Evolutionary conservation across 306 rosid species (phyloP).

Genomic region (Castanopsis chinensis): DNA sequence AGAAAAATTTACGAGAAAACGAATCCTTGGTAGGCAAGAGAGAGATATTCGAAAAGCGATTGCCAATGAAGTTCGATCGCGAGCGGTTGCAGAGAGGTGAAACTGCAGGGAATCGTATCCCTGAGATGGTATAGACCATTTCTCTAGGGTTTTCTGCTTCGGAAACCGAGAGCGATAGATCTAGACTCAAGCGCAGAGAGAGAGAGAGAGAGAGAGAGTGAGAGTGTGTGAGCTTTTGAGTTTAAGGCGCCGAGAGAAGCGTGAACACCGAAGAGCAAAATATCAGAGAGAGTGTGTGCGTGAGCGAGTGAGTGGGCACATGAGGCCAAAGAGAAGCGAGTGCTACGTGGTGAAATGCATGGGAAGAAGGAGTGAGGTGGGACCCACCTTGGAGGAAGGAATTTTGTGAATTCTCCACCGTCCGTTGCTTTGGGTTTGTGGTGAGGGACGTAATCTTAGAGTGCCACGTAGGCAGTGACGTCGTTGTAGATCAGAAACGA

Average conservation of each 20-base stretch:
- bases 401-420: neutral
- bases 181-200: neutral
- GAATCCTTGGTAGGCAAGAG: conserved; percentile 35
- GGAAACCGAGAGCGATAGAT: neutral
- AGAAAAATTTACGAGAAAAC: conserved; percentile 40
- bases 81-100: conserved; percentile 43
- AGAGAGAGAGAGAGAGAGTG: neutral
- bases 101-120: conserved; percentile 60
- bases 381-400: neutral
- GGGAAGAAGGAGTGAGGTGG: conserved; percentile 1
- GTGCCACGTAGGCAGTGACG: neutral
- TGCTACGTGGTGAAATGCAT: conserved; percentile 34
- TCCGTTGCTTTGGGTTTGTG: neutral
- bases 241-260: conserved; percentile 40
- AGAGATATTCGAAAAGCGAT: conserved; percentile 37
- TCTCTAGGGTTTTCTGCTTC: conserved; percentile 4
- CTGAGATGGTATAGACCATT: conserved; percentile 79
- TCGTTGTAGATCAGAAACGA: conserved; percentile 17
- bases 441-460: neutral
- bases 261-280: conserved; percentile 15
- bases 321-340: conserved; percentile 18
- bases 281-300: neutral
- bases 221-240: conserved; percentile 16
- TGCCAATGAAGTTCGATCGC: conserved; percentile 35
- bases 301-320: neutral